A percentile compares a stretch with the other conserved stretches of the same genome.
phyloP scores from a whole-genome alignment of 768 basidiomycete genomes.

The Psilocybe cyanescens region DNA sequence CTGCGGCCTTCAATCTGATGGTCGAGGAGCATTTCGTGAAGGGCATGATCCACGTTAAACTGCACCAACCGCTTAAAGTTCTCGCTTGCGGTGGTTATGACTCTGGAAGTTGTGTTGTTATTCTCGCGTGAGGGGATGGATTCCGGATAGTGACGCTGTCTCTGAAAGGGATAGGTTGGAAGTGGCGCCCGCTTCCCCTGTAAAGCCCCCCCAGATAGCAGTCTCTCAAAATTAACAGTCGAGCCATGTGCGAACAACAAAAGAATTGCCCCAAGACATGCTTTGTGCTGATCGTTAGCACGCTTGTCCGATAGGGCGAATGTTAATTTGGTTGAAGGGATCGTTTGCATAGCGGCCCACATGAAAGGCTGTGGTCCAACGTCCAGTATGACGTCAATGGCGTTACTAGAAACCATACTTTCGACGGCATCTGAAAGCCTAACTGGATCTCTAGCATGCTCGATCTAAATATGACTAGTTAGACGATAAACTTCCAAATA shows the following conservation, averaged over 20 bases:
- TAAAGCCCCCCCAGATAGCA: conserved; percentile 15
- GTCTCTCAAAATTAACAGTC: conserved; percentile 17
- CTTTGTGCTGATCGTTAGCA: conserved; percentile 20
- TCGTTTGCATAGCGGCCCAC: conserved; percentile 24
- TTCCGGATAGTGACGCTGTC: conserved; percentile 28
- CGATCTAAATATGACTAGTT: conserved; percentile 19
- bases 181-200: conserved; percentile 17
- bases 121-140: conserved; percentile 17
- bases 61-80: background rate
- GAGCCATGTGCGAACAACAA: conserved; percentile 22
- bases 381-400: conserved; percentile 26
- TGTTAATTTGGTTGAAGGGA: background rate
- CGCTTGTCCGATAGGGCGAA: conserved; percentile 12
- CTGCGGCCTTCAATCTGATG: conserved; percentile 29
- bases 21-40: conserved; percentile 24
- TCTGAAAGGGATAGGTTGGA: conserved; percentile 35
- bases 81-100: background rate
- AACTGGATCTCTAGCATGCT: conserved; percentile 34
- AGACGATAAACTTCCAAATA: background rate
- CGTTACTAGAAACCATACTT: conserved; percentile 6
- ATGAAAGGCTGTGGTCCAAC: conserved; percentile 32
- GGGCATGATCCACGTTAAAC: conserved; percentile 19
- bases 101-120: background rate
- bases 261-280: conserved; percentile 24
- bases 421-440: conserved; percentile 21